phyloP scores from a whole-genome alignment of 192 early-diverging fungal species.

The Obelidium mucronatum region DNA sequence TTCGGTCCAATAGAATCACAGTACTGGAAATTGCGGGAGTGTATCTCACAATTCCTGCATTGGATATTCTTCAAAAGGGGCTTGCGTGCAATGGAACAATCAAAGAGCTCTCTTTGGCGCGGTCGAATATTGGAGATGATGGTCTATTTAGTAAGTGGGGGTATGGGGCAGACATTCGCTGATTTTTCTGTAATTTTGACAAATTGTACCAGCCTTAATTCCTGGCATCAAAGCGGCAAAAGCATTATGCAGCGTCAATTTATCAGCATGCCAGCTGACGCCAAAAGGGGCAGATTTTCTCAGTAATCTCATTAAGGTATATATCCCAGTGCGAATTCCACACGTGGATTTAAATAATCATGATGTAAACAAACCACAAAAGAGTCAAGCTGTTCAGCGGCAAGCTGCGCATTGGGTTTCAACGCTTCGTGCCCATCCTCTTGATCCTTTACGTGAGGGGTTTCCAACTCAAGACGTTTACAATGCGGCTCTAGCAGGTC shows the following conservation, averaged over 20 bases:
- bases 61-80: slow-evolving; percentile 36
- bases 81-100: slow-evolving; percentile 26
- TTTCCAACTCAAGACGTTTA: slow-evolving; percentile 29
- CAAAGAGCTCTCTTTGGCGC: slow-evolving; percentile 40
- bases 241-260: slow-evolving; percentile 35
- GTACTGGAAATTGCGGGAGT: slow-evolving; percentile 48
- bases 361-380: neutral
- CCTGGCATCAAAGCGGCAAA: slow-evolving; percentile 35
- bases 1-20: slow-evolving; percentile 29
- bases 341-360: neutral
- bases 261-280: slow-evolving; percentile 41
- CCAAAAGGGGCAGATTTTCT: slow-evolving; percentile 36
- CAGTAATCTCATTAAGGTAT: slow-evolving; percentile 42
- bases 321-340: neutral
- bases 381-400: slow-evolving; percentile 42
- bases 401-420: slow-evolving; percentile 37
- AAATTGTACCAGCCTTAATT: slow-evolving; percentile 15
- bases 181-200: neutral
- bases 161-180: too few species aligned
- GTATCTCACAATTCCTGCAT: slow-evolving; percentile 6
- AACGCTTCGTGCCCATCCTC: slow-evolving; percentile 35
- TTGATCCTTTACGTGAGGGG: slow-evolving; percentile 27
- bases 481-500: slow-evolving; percentile 3
- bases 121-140: slow-evolving; percentile 47
- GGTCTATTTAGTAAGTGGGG: slow-evolving; percentile 45